A percentile compares a stretch with the other conserved stretches of the same genome.
phyloP scores from a whole-genome alignment of 352 stramenopile genomes.

The Phytophthora sansomeana region DNA sequence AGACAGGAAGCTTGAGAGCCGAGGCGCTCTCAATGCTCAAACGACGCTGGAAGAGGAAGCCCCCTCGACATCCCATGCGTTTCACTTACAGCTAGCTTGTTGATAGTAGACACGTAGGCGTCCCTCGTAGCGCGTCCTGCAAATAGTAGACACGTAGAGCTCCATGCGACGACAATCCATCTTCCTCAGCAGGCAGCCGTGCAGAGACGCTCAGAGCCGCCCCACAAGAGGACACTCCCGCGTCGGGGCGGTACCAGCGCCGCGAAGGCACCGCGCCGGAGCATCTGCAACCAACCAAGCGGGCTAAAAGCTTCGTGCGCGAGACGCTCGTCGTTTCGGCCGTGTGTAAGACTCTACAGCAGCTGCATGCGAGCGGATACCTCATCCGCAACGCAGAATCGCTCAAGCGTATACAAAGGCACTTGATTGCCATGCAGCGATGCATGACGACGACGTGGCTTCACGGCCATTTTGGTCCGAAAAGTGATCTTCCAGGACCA shows the following conservation, averaged over 20 bases:
- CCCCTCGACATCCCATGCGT: not conserved
- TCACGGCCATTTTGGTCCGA: not conserved
- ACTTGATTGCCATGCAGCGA: too few species aligned
- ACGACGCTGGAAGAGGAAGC: not conserved
- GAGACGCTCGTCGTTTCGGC: too few species aligned
- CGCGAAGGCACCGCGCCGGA: not conserved
- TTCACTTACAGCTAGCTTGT: not conserved
- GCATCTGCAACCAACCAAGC: not conserved
- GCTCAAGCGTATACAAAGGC: too few species aligned
- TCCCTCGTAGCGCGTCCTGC: not conserved
- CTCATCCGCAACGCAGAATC: too few species aligned
- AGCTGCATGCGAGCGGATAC: too few species aligned
- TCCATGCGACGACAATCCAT: not conserved
- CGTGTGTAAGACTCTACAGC: too few species aligned
- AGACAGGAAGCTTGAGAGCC: not conserved
- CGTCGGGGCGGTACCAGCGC: not conserved
- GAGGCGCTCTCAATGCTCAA: not conserved
- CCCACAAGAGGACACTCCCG: slow-evolving; percentile 3
- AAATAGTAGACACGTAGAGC: slow-evolving; percentile 8
- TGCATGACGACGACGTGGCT: too few species aligned
- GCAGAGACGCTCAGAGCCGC: slow-evolving; percentile 1
- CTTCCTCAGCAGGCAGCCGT: not conserved
- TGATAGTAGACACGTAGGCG: slow-evolving; percentile 10
- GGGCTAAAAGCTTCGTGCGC: too few species aligned
- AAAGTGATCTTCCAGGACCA: not conserved